Conservation (phyloP, 192 early-diverging fungal genomes). For the Backusella mclennaniae region DNA sequence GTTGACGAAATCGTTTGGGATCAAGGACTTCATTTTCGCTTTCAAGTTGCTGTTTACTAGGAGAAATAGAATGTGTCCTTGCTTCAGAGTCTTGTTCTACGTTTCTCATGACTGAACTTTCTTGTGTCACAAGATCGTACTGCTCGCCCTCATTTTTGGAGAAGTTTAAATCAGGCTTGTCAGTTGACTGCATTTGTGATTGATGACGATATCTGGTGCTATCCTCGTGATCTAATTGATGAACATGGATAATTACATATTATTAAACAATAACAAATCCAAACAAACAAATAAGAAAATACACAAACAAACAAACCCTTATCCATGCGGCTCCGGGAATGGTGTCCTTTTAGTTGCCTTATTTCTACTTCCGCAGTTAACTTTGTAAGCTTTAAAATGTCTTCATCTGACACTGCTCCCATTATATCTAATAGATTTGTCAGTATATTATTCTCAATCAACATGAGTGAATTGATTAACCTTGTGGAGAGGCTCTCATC, state of each 20-base stretch:
- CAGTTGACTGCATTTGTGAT: slow-evolving; percentile 2
- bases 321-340: not conserved
- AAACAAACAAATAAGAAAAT: not conserved
- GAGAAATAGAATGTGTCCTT: not conserved
- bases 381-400: slow-evolving; percentile 20
- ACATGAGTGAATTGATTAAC: not conserved
- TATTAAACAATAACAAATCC: not conserved
- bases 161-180: not conserved
- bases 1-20: not conserved
- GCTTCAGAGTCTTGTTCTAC: not conserved
- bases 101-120: not conserved
- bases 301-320: not conserved
- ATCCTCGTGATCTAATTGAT: slow-evolving; percentile 7
- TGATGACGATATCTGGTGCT: slow-evolving; percentile 6
- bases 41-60: not conserved
- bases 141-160: not conserved
- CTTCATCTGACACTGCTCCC: slow-evolving; percentile 25
- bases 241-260: not conserved
- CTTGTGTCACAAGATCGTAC: not conserved
- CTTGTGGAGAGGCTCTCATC: not conserved
- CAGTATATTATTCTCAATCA: not conserved
- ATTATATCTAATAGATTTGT: slow-evolving; percentile 14
- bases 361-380: slow-evolving; percentile 1
- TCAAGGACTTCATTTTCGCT: not conserved
- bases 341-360: not conserved